These are phyloP conservation scores for Sporothrix sp. DNA, from an alignment of 2,329 filamentous ascomycete species.

Conservation along the genomic window DNA sequence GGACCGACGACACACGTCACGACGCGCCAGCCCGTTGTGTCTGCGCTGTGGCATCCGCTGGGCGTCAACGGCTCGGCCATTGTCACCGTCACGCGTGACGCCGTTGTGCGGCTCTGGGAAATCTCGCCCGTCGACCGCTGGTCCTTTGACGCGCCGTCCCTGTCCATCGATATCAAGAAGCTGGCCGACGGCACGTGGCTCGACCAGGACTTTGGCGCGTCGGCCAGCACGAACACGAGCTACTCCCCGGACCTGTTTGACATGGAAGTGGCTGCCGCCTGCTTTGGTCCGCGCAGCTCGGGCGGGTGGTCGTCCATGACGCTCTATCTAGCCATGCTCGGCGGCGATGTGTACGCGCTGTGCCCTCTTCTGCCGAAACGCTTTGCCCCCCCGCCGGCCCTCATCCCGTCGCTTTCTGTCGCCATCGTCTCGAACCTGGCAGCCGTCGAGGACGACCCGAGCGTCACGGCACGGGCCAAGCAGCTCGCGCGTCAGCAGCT, in stretches of 20 bases:
- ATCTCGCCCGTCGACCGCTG: constrained; percentile 72
- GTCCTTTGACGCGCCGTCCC: constrained; percentile 74
- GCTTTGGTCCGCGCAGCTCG: constrained; percentile 56
- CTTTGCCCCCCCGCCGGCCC: constrained; percentile 68
- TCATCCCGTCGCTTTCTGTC: constrained; percentile 74
- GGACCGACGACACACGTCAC: constrained; percentile 87
- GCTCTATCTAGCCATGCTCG: constrained; percentile 89
- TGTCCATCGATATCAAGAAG: constrained; percentile 82
- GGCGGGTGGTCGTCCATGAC: constrained; percentile 96
- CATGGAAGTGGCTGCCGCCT: constrained; percentile 86
- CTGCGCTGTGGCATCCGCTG: constrained; percentile 85
- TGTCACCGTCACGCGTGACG: constrained; percentile 81
- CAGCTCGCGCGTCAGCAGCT: constrained; percentile 54
- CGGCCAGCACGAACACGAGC: constrained; percentile 63
- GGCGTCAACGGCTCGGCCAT: constrained; percentile 72
- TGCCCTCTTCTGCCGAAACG: constrained; percentile 81
- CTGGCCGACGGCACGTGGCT: constrained; percentile 73
- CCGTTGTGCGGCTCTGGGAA: constrained; percentile 85
- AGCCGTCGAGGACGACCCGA: constrained; percentile 49
- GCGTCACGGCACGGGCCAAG: constrained; percentile 42
- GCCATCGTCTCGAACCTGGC: constrained; percentile 68
- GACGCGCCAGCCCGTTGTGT: constrained; percentile 69
- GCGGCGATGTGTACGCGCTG: constrained; percentile 86
- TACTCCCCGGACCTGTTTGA: constrained; percentile 87
- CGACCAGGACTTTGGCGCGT: constrained; percentile 75